Evolutionary conservation across 768 basidiomycete genomes (phyloP), one percentile per base, ranked within the genome.

Genomic region (Psilocybe azurescens): DNA sequence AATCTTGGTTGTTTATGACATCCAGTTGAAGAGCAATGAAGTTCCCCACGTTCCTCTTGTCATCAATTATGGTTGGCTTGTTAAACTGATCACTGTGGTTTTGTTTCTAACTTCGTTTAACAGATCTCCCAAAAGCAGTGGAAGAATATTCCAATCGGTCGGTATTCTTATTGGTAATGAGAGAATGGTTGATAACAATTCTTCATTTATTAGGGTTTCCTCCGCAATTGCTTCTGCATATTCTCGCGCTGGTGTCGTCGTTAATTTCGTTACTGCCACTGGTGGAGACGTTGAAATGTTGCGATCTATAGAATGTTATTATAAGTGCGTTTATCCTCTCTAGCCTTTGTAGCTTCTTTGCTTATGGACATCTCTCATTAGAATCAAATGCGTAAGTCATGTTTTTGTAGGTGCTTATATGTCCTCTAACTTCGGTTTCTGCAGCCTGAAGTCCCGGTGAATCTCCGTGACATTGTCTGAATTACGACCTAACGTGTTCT

Each of bases 231-330:
- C 93, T n/a, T 86, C 92, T 52, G 89, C 81, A 74, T 91, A 94
- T 72, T 85, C 89, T 44, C 89, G 94, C 56, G 91, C 94, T 58
- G 97, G 97, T 30, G 92, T 98, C 56, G 85, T 97, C 62, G 85
- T 99, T 72, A 99, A 97, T 75, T 95, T 99, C 69, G 96, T 99
- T 64, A 97, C 96, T 59, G 97, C 96, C 58, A 95, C 95, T 13
- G 95, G 96, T 32, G 96, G 95, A 46, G 97, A 99, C 74, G 96
- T 98, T 58, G 97, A 99, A 79, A 97, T 98, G 95, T 80, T 99
- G 64, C 87, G 97, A 71, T 93, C 93, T 68, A 98, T 98, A 83
- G 97, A 99, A 81, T 97, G 95, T 84, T 97, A 95, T 79, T 98
- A 97, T 84, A 94, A 94, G 93, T 94, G 56, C 62, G 75, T 73